A percentile compares a stretch with the other conserved stretches of the same genome.
Evolutionary conservation across 73 alveolate genomes (phyloP).

Genomic region (Tetrahymena malaccensis): DNA sequence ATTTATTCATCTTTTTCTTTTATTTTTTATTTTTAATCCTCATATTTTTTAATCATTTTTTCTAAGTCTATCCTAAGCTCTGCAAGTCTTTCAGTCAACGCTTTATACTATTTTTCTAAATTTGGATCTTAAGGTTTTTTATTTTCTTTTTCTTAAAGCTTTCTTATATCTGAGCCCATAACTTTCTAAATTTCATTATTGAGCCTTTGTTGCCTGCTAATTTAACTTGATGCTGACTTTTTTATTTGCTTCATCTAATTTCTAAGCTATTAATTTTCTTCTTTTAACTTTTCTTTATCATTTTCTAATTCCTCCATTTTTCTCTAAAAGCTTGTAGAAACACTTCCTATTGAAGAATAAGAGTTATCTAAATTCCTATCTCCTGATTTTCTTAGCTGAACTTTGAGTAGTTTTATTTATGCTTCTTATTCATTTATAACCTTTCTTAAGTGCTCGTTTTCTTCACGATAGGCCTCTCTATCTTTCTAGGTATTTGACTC

Average conservation of each 20-base stretch:
- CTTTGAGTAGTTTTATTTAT: neutral
- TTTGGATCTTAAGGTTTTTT: neutral
- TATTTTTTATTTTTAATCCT: neutral
- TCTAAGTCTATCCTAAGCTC: neutral
- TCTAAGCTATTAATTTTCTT: neutral
- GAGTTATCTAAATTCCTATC: neutral
- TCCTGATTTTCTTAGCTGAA: neutral
- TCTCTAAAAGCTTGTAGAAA: neutral
- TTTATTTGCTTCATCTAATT: neutral
- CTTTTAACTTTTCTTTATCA: neutral
- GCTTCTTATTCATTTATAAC: neutral
- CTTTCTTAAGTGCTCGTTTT: neutral
- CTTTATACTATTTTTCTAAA: neutral
- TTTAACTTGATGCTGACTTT: neutral
- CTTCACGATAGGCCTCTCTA: neutral
- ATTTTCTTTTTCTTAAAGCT: neutral
- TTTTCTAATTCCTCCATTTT: neutral
- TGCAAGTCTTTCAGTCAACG: neutral
- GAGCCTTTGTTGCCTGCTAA: neutral
- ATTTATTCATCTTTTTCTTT: neutral
- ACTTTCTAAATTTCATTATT: neutral
- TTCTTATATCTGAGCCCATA: neutral
- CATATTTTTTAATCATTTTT: neutral
- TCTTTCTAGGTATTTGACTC: neutral
- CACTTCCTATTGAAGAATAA: neutral